Percentiles rank a stretch among this genome's conserved stretches.
Conservation (phyloP, 2,329 filamentous ascomycete genomes). For the Sporothrix dimorphospora region DNA sequence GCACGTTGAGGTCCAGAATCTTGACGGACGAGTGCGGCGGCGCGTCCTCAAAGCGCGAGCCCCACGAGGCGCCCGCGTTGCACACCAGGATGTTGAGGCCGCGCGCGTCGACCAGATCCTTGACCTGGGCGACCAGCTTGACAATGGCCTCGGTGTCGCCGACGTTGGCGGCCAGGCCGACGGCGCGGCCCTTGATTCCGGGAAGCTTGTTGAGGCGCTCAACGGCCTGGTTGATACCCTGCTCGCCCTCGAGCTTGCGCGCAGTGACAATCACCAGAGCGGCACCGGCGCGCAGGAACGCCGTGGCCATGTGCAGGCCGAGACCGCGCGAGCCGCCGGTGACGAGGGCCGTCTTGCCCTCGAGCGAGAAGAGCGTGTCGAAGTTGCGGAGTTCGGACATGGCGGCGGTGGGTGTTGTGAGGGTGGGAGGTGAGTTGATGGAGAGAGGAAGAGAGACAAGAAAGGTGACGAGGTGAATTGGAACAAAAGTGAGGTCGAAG, state of each 20-base stretch:
- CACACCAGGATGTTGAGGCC: constrained; percentile 69
- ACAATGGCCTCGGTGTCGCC: constrained; percentile 64
- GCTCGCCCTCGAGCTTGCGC: constrained; percentile 65
- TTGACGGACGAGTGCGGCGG: constrained; percentile 64
- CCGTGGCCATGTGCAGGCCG: constrained; percentile 66
- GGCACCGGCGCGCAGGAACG: constrained; percentile 70
- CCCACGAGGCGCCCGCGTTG: constrained; percentile 72
- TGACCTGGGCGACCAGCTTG: constrained; percentile 60
- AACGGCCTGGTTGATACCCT: constrained; percentile 66
- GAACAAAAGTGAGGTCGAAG: neutral
- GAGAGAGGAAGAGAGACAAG: neutral
- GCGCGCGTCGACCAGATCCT: constrained; percentile 57
- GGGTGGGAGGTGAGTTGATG: neutral
- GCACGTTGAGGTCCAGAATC: constrained; percentile 72
- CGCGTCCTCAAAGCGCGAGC: constrained; percentile 65
- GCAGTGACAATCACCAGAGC: constrained; percentile 74
- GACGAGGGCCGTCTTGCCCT: constrained; percentile 38
- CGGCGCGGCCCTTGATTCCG: constrained; percentile 59
- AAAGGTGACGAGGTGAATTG: neutral
- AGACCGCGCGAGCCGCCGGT: constrained; percentile 56
- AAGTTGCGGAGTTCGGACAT: constrained; percentile 41
- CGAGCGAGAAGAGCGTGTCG: constrained; percentile 37
- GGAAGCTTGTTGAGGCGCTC: constrained; percentile 66
- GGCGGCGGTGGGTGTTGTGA: constrained; percentile 3
- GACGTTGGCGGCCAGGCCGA: constrained; percentile 68